Conservation (phyloP, 352 stramenopile species). For the Globisporangium ultimum region DNA sequence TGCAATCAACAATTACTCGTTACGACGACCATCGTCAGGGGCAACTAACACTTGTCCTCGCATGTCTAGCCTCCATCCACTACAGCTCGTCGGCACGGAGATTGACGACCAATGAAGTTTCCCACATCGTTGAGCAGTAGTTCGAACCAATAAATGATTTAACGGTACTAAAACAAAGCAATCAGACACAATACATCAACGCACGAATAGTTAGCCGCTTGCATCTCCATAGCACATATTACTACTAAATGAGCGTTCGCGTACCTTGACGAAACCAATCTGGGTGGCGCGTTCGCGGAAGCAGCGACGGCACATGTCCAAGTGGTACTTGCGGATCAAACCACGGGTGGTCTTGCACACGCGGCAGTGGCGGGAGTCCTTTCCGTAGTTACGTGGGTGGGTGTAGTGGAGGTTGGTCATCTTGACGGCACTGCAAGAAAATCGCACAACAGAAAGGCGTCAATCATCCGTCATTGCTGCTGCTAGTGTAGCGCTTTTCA, state of each 20-base stretch:
- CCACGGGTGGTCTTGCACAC: slow-evolving; percentile 89
- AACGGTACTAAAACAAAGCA: slow-evolving; percentile 47
- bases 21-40: slow-evolving; percentile 22
- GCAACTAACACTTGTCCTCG: slow-evolving; percentile 41
- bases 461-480: not conserved
- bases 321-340: slow-evolving; percentile 95
- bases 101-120: slow-evolving; percentile 3
- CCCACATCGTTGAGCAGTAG: slow-evolving; percentile 13
- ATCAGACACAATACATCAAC: not conserved
- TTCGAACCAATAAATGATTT: slow-evolving; percentile 52
- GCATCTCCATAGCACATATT: no score
- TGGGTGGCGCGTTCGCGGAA: slow-evolving; percentile 93
- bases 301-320: slow-evolving; percentile 96
- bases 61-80: slow-evolving; percentile 55
- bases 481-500: not conserved
- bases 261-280: slow-evolving; percentile 95
- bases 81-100: slow-evolving; percentile 7
- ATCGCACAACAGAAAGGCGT: not conserved
- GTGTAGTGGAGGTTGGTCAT: slow-evolving; percentile 90
- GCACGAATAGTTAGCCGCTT: not conserved
- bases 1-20: slow-evolving; percentile 16
- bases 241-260: not conserved
- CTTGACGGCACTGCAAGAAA: slow-evolving; percentile 44
- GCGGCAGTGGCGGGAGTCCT: slow-evolving; percentile 89
- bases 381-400: slow-evolving; percentile 86